These are phyloP conservation scores for Adansonia rubrostipa DNA, from an alignment of 441 rosid genomes.

Conservation along the genomic window DNA sequence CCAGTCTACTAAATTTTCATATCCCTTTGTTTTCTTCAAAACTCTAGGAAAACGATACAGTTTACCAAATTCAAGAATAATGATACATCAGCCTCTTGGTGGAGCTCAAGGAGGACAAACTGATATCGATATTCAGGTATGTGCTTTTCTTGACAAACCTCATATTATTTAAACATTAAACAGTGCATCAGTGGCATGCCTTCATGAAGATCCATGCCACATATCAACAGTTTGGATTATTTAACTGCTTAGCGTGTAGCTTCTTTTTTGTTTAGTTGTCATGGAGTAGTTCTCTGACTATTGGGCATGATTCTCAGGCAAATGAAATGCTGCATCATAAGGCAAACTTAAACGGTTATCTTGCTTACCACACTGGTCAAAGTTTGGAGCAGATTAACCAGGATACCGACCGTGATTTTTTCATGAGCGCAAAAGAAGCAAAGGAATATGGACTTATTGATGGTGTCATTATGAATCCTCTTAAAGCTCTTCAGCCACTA, in stretches of 20 bases:
- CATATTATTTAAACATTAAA: neutral
- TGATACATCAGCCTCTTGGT: constrained; percentile 99
- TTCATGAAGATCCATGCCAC: neutral
- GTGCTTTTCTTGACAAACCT: neutral
- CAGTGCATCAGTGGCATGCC: neutral
- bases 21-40: constrained; percentile 26
- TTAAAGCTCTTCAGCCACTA: constrained; percentile 81
- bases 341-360: constrained; percentile 88
- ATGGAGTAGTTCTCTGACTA: neutral
- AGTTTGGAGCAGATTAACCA: constrained; percentile 79
- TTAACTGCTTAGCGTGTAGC: neutral
- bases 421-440: constrained; percentile 95
- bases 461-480: constrained; percentile 82
- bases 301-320: constrained; percentile 51
- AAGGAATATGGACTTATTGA: constrained; percentile 90
- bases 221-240: neutral
- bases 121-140: constrained; percentile 91
- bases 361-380: constrained; percentile 96
- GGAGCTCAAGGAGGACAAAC: constrained; percentile 94
- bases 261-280: neutral
- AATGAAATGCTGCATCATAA: constrained; percentile 97
- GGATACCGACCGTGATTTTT: constrained; percentile 94
- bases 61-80: constrained; percentile 93
- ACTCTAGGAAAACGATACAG: constrained; percentile 85
- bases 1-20: constrained; percentile 20